Conservation (phyloP, 1,139 yeast species). For the Tardiomyces depauwii region DNA sequence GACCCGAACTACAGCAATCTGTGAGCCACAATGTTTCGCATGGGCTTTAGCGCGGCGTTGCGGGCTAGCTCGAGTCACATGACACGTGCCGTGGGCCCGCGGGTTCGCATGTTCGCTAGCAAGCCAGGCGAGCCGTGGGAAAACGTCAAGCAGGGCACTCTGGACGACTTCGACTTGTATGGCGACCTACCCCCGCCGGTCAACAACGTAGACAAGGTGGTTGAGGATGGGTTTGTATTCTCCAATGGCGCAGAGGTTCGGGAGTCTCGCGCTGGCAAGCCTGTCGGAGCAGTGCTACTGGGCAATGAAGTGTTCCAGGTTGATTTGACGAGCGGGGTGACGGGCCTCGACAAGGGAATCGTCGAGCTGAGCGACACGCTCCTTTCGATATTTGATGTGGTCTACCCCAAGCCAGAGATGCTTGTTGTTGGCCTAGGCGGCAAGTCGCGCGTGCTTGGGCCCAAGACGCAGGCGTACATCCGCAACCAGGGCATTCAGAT, state of each 20-base stretch:
- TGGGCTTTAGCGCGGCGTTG: background rate
- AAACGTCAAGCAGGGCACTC: slow-evolving; percentile 10
- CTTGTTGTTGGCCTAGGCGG: slow-evolving; percentile 60
- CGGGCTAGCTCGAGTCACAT: background rate
- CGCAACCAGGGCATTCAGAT: slow-evolving; percentile 53
- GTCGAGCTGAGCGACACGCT: slow-evolving; percentile 28
- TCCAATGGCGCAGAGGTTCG: slow-evolving; percentile 38
- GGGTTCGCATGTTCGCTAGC: background rate
- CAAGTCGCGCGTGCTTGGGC: slow-evolving; percentile 49
- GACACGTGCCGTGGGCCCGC: background rate
- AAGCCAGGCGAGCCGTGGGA: background rate
- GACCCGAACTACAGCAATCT: too few species aligned
- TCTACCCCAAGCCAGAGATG: slow-evolving; percentile 73
- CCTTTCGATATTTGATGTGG: slow-evolving; percentile 39
- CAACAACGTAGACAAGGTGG: slow-evolving; percentile 34
- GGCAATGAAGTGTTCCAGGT: slow-evolving; percentile 57
- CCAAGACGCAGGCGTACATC: slow-evolving; percentile 38
- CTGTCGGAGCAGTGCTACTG: slow-evolving; percentile 46
- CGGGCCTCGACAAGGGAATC: slow-evolving; percentile 26
- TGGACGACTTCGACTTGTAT: slow-evolving; percentile 9
- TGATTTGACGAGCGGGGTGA: slow-evolving; percentile 29
- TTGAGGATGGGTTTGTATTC: slow-evolving; percentile 35
- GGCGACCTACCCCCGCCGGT: slow-evolving; percentile 22
- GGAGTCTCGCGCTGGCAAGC: slow-evolving; percentile 32
- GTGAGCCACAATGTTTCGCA: too few species aligned